Conservation (phyloP, 2,329 filamentous ascomycete species). For the Arthrinium puccinioides region DNA sequence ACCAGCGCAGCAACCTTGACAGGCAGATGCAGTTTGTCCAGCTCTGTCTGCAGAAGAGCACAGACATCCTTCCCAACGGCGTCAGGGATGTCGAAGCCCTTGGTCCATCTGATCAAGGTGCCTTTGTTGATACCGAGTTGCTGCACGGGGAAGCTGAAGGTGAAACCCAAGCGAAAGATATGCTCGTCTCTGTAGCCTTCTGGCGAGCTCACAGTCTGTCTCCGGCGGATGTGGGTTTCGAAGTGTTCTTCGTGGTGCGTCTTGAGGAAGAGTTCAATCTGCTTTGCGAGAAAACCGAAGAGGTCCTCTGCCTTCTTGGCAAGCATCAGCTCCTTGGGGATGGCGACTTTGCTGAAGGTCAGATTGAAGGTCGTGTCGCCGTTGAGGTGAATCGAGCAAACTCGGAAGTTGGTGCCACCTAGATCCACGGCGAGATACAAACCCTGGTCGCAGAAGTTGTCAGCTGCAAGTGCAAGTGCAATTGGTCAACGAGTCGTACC, state of each 20-base stretch:
- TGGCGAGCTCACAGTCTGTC: conserved; percentile 51
- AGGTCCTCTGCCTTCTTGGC: conserved; percentile 80
- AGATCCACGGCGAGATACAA: conserved; percentile 94
- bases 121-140: conserved; percentile 95
- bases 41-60: conserved; percentile 77
- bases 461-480: conserved; percentile 7
- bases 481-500: conserved; percentile 44
- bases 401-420: conserved; percentile 97
- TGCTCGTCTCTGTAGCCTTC: conserved; percentile 62
- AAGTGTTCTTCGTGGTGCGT: conserved; percentile 87
- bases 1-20: conserved; percentile 94
- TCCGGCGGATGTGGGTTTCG: conserved; percentile 57
- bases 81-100: conserved; percentile 96
- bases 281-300: conserved; percentile 86
- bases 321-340: conserved; percentile 84
- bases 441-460: too few species aligned
- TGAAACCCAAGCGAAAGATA: conserved; percentile 93
- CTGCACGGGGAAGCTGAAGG: conserved; percentile 94
- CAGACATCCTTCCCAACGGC: conserved; percentile 93
- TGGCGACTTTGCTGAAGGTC: conserved; percentile 85
- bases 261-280: conserved; percentile 83
- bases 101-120: conserved; percentile 92
- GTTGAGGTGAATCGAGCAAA: conserved; percentile 89
- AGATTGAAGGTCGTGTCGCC: conserved; percentile 93
- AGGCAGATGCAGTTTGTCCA: conserved; percentile 78